Evolutionary conservation across 345 rosid genomes (phyloP).

Genomic region (Brassica juncea): DNA sequence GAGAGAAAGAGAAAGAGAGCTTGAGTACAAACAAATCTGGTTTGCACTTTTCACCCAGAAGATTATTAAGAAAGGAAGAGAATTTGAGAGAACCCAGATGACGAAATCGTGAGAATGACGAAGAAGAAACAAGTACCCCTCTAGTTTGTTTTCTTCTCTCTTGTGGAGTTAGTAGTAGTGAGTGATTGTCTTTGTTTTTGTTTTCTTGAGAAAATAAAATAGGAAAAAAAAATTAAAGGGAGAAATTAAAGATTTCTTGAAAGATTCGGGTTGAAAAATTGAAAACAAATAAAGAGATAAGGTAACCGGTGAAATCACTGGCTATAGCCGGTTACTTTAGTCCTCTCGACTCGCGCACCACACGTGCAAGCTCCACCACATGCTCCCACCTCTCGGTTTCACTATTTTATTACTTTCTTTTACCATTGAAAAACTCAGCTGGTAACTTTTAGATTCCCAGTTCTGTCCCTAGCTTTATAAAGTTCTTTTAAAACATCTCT

Average conservation of each 20-base stretch:
- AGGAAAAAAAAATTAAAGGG: background rate
- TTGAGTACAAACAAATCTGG: slow-evolving; percentile 22
- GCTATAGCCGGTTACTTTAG: slow-evolving; percentile 31
- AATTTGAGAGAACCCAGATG: slow-evolving; percentile 38
- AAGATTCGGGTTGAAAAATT: slow-evolving; percentile 35
- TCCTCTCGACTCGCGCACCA: slow-evolving; percentile 35
- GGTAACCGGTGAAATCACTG: slow-evolving; percentile 18
- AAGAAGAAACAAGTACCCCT: slow-evolving; percentile 34
- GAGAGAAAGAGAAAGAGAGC: background rate
- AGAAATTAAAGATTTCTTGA: slow-evolving; percentile 18
- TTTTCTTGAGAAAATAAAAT: background rate
- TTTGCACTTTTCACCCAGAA: slow-evolving; percentile 19
- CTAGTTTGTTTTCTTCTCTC: slow-evolving; percentile 30
- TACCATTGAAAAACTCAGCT: slow-evolving; percentile 10
- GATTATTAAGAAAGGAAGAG: slow-evolving; percentile 25
- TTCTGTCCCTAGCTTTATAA: slow-evolving; percentile 15
- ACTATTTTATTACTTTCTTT: background rate
- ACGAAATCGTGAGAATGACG: slow-evolving; percentile 40
- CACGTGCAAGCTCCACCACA: slow-evolving; percentile 43
- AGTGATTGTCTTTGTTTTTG: slow-evolving; percentile 33
- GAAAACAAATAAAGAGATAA: slow-evolving; percentile 26
- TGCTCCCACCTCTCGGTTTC: slow-evolving; percentile 30
- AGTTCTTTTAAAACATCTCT: background rate
- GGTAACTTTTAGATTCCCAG: slow-evolving; percentile 1
- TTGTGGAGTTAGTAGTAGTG: slow-evolving; percentile 28